Percentiles rank a stretch among this genome's conserved stretches.
phyloP scores from a whole-genome alignment of 148 eudicot species.

The Cornus florida region DNA sequence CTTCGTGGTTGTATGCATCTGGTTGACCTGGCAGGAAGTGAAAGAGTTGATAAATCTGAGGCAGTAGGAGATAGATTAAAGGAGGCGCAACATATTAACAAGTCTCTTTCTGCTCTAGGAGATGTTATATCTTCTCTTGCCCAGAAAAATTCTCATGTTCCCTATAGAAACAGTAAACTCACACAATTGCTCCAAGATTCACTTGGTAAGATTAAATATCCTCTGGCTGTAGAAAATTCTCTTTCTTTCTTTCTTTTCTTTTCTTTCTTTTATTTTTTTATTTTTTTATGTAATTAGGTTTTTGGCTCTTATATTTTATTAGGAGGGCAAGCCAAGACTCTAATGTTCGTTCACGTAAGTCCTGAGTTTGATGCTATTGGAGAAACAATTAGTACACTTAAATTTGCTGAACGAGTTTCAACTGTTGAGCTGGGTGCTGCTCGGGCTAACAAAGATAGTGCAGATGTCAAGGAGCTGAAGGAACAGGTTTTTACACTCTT shows the following conservation, averaged over 20 bases:
- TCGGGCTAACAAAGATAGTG: constrained; percentile 59
- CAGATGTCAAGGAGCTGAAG: constrained; percentile 74
- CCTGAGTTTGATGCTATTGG: constrained; percentile 83
- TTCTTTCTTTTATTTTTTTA: too few relatives aligned
- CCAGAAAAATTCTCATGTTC: constrained; percentile 74
- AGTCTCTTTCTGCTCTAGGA: constrained; percentile 91
- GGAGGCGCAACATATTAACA: constrained; percentile 91
- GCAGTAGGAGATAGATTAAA: constrained; percentile 85
- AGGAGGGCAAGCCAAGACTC: constrained; percentile 97
- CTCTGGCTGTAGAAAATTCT: not conserved
- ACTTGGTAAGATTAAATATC: constrained; percentile 51
- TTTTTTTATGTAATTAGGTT: constrained; percentile 1
- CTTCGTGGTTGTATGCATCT: constrained; percentile 91
- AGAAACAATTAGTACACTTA: constrained; percentile 89
- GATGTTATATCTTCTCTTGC: constrained; percentile 92
- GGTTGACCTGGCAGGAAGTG: constrained; percentile 98
- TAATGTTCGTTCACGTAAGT: constrained; percentile 96
- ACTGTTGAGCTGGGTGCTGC: constrained; percentile 95
- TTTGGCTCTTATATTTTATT: constrained; percentile 6
- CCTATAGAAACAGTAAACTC: constrained; percentile 87
- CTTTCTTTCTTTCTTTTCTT: not conserved
- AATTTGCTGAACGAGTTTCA: constrained; percentile 95
- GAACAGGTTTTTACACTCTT: constrained; percentile 59
- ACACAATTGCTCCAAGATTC: constrained; percentile 96
- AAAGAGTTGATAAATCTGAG: constrained; percentile 83